Evolutionary conservation across 164 flowering plant species (phyloP), one percentile per base, ranked within the genome.

Genomic region (Dillenia turbinata): DNA sequence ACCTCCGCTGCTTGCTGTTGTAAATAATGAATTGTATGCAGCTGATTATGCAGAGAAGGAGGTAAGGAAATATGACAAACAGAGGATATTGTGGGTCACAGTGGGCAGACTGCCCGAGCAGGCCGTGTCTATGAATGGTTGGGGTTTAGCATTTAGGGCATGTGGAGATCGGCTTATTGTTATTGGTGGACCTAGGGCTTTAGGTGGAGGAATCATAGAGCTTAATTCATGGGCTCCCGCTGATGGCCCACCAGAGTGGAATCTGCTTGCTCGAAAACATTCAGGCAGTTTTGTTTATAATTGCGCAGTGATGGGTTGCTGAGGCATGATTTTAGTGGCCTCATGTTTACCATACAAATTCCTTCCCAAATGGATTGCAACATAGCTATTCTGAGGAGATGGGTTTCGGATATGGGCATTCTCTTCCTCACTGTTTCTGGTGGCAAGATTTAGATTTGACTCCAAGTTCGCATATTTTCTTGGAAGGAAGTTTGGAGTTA

Each of bases 241-340:
- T 11, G 73, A 64, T 7, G 68, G 73, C 4, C 56, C 61, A 15
- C 66, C 61, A 9, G 53, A 44, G 17, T 68, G 71, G 71, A 33
- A 56, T 1, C 22, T 68, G 55, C 66, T 68, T 44, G 71, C 52
- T 2, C 19, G 64, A 13, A 69, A 61, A 61, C 58, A 44, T 49
- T 69, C 70, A 12, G 71, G 68, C 13, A 72, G 63, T 22, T 75
- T 75, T 65, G 78, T 75, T 16, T 75, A 71, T 50, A 75, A 75
- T 54, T 75, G 78, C 55, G 72, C 75, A 0, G 78, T 75, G 67
- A 75, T 75, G 78, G 72, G 70, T 40, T 75, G 75, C 68, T 75
- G 57, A 75, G 45, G 63, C 15, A 52, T 59, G 47, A 43, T 59
- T 58, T 40, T 49, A 40, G 61, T 54, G 66, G 54, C 61, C 44